A percentile compares a stretch with the other conserved stretches of the same genome.
Conservation (phyloP, 768 basidiomycete species). For the Kwoniella sp. region DNA sequence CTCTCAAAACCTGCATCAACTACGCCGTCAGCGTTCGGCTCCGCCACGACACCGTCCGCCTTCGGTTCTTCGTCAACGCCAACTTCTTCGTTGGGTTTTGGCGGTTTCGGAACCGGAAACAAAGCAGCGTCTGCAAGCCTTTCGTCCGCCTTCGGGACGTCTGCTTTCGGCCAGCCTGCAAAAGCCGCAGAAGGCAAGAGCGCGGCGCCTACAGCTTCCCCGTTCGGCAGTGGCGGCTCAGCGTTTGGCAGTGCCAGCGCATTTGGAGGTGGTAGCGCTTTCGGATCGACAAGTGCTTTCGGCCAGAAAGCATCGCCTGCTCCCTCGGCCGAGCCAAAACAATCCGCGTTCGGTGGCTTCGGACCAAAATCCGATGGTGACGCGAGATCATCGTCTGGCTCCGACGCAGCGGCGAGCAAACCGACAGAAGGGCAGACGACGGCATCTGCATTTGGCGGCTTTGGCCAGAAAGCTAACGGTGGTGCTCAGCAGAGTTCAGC, state of each 20-base stretch:
- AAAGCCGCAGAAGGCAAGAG: not conserved
- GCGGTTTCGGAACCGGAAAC: slow-evolving; percentile 17
- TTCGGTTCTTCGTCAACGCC: slow-evolving; percentile 22
- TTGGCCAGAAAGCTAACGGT: not conserved
- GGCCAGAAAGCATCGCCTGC: slow-evolving; percentile 24
- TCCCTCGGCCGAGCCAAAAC: slow-evolving; percentile 9
- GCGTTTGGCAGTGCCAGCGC: slow-evolving; percentile 33
- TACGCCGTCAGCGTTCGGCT: slow-evolving; percentile 30
- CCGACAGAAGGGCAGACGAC: no score
- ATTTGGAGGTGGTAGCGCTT: slow-evolving; percentile 29
- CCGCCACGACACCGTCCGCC: slow-evolving; percentile 40
- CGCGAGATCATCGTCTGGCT: no score
- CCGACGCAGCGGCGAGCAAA: no score
- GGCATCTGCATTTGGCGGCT: not conserved
- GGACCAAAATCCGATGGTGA: slow-evolving; percentile 19
- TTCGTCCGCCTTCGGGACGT: slow-evolving; percentile 1
- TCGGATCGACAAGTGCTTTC: slow-evolving; percentile 35
- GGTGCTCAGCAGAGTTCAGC: not conserved
- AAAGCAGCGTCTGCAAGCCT: not conserved
- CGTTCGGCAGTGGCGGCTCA: slow-evolving; percentile 27
- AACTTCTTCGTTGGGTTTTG: slow-evolving; percentile 55
- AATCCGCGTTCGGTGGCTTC: slow-evolving; percentile 30
- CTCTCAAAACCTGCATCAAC: slow-evolving; percentile 25
- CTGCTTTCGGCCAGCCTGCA: slow-evolving; percentile 39
- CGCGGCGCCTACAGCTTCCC: slow-evolving; percentile 5